phyloP scores from a whole-genome alignment of 2,329 filamentous ascomycete species.

The Neopestalotiopsis rosae region DNA sequence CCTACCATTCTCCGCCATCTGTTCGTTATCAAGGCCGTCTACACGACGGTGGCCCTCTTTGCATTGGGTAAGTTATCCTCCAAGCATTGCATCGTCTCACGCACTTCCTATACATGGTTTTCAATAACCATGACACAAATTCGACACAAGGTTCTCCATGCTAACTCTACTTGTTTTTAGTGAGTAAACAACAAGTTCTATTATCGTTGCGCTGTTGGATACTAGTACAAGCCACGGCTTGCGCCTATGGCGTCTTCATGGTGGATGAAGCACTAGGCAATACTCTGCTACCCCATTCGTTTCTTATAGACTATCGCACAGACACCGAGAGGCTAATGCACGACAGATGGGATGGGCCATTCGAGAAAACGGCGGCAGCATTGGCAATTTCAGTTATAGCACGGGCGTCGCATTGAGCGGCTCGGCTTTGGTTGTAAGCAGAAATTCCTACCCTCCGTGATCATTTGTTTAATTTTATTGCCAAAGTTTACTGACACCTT shows the following conservation, averaged over 20 bases:
- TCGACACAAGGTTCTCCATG: too few relatives aligned
- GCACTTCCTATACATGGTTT: neutral
- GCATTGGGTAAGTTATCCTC: slow-evolving; percentile 6
- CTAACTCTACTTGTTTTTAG: neutral
- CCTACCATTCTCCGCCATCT: slow-evolving; percentile 53
- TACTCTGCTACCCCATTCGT: neutral
- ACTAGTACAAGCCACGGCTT: neutral
- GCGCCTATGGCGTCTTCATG: neutral
- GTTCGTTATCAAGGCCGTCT: slow-evolving; percentile 46
- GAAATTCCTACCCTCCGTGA: neutral
- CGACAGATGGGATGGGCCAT: slow-evolving; percentile 56
- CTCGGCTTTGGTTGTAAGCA: slow-evolving; percentile 28
- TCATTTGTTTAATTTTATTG: neutral
- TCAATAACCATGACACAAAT: too few relatives aligned
- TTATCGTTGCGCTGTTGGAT: neutral
- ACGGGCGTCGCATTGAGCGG: slow-evolving; percentile 20
- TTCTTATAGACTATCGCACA: neutral
- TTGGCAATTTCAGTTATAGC: slow-evolving; percentile 25
- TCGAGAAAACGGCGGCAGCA: slow-evolving; percentile 46
- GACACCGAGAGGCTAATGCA: neutral
- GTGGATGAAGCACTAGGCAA: neutral
- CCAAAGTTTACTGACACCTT: neutral
- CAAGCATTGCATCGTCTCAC: neutral
- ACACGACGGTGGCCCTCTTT: slow-evolving; percentile 48
- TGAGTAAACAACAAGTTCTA: neutral